A percentile compares a stretch with the other conserved stretches of the same genome.
Conservation (phyloP, 148 eudicot species). For the Oxyria digyna region DNA sequence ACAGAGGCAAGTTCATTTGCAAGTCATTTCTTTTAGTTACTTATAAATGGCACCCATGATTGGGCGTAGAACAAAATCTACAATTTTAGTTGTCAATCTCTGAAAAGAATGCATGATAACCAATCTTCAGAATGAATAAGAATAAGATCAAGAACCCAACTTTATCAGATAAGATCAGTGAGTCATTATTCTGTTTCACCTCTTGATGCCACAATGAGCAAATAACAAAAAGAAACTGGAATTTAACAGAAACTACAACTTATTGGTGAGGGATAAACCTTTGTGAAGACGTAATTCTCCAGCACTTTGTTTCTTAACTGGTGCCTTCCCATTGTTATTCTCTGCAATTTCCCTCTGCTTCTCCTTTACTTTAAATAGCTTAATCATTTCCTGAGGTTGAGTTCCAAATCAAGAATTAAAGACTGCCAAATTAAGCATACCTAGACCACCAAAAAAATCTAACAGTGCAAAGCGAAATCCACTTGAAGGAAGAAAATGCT, state of each 20-base stretch:
- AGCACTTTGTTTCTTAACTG: constrained; percentile 71
- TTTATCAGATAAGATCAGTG: neutral
- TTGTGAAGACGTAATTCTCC: constrained; percentile 78
- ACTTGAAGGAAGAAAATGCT: neutral
- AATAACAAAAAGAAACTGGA: neutral
- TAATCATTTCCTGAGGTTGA: constrained; percentile 50
- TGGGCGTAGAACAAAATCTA: neutral
- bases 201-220: neutral
- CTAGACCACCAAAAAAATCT: neutral
- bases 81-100: neutral
- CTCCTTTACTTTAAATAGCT: constrained; percentile 69
- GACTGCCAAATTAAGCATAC: neutral
- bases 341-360: constrained; percentile 71
- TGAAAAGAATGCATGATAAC: neutral
- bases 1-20: neutral
- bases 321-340: constrained; percentile 48
- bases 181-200: neutral
- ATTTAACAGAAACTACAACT: neutral
- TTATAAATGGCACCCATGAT: neutral
- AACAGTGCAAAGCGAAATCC: neutral
- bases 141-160: neutral
- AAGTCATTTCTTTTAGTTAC: neutral
- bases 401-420: constrained; percentile 1
- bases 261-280: constrained; percentile 23
- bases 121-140: neutral